Evolutionary conservation across 2,329 filamentous ascomycete genomes (phyloP).

Genomic region (Ascochyta koolunga): DNA sequence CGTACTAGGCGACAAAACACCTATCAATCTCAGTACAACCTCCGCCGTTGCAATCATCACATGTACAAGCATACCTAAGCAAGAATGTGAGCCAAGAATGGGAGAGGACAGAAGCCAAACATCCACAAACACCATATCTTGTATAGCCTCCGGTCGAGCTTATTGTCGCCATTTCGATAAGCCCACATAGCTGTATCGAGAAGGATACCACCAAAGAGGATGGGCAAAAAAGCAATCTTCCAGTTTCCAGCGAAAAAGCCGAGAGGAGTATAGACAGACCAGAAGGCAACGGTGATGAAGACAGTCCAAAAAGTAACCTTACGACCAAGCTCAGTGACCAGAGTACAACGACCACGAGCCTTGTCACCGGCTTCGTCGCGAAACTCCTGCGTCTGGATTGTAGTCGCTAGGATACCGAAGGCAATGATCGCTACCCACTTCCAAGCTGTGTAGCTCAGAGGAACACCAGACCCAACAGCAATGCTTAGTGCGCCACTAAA

Average conservation of each 20-base stretch:
- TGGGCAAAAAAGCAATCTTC: slow-evolving; percentile 8
- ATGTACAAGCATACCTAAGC: not conserved
- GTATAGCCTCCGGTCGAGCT: slow-evolving; percentile 20
- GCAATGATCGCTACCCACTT: slow-evolving; percentile 41
- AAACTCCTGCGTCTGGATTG: slow-evolving; percentile 50
- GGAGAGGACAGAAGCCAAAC: slow-evolving; percentile 21
- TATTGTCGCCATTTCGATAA: not conserved
- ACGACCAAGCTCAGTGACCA: slow-evolving; percentile 76
- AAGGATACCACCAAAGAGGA: slow-evolving; percentile 10
- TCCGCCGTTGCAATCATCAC: too few relatives aligned
- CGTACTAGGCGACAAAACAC: too few relatives aligned
- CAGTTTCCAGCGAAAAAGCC: slow-evolving; percentile 10
- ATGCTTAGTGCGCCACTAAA: slow-evolving; percentile 39
- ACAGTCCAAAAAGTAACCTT: slow-evolving; percentile 16
- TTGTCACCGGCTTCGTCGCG: slow-evolving; percentile 38
- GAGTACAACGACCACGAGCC: slow-evolving; percentile 81
- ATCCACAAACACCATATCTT: slow-evolving; percentile 25
- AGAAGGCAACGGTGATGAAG: slow-evolving; percentile 14
- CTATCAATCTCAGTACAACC: too few relatives aligned
- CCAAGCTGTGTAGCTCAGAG: slow-evolving; percentile 14
- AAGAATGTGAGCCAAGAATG: slow-evolving; percentile 7
- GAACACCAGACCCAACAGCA: slow-evolving; percentile 9
- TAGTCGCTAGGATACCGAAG: slow-evolving; percentile 41
- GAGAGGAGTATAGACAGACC: slow-evolving; percentile 19
- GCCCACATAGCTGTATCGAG: slow-evolving; percentile 4